A percentile compares a stretch with the other conserved stretches of the same genome.
Conservation (phyloP, 164 flowering plant species). For the Brasenia schreberi region DNA sequence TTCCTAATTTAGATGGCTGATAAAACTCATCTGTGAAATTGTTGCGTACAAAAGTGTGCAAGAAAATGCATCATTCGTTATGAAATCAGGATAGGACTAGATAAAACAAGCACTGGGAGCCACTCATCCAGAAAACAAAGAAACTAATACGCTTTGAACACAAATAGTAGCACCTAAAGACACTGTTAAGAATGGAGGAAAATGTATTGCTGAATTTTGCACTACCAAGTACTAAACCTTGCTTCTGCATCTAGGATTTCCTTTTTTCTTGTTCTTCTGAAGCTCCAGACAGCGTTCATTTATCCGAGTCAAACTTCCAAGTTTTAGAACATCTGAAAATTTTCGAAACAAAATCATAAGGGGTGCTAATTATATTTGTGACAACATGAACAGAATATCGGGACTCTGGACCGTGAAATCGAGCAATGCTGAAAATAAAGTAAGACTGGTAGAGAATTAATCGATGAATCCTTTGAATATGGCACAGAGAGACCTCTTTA, state of each 20-base stretch:
- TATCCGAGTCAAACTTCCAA: conserved; percentile 48
- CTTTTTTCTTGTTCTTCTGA: conserved; percentile 54
- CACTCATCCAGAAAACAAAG: neutral
- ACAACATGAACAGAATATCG: neutral
- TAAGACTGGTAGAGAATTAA: neutral
- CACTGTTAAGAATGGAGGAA: neutral
- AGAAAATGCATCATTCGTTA: too few species aligned
- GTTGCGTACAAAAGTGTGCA: neutral
- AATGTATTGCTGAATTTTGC: neutral
- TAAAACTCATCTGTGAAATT: neutral
- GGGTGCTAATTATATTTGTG: neutral
- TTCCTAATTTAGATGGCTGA: neutral
- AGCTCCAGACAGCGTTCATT: conserved; percentile 89
- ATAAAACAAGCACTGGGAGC: too few species aligned
- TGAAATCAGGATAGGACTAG: too few species aligned
- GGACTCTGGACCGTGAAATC: neutral
- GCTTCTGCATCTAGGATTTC: conserved; percentile 57
- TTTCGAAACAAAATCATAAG: neutral
- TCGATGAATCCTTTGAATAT: neutral
- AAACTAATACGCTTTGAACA: neutral
- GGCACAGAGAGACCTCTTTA: too few species aligned
- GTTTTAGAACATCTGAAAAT: conserved; percentile 56
- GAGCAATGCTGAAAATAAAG: neutral
- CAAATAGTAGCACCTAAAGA: neutral
- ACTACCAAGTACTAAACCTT: neutral